phyloP scores from a whole-genome alignment of 192 early-diverging fungal species.

The Lunasporangiospora selenospora region DNA sequence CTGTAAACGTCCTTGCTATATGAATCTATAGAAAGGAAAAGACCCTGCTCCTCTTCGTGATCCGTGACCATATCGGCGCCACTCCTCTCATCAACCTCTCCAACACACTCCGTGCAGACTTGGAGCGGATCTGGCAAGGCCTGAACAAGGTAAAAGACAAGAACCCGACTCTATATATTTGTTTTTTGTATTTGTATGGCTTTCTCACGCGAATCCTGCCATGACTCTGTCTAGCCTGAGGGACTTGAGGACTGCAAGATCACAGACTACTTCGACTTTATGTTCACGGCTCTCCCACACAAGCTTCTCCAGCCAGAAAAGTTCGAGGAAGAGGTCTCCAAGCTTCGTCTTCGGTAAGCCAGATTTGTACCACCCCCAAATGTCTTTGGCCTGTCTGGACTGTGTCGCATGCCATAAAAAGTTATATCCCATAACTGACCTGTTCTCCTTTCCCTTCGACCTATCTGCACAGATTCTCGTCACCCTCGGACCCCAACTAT shows the following conservation, averaged over 20 bases:
- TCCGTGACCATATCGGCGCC: constrained; percentile 91
- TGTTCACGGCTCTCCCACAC: constrained; percentile 90
- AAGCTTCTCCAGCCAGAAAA: constrained; percentile 84
- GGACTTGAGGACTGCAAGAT: constrained; percentile 79
- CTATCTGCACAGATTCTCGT: constrained; percentile 63
- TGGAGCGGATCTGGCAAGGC: constrained; percentile 92
- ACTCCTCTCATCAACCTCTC: constrained; percentile 86
- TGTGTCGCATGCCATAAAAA: no score
- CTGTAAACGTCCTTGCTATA: not conserved
- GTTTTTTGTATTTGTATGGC: not conserved
- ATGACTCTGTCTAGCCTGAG: constrained; percentile 74
- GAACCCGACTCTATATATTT: not conserved
- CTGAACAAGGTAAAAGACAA: constrained; percentile 72
- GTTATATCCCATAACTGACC: not conserved
- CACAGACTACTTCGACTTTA: constrained; percentile 91
- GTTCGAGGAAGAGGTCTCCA: constrained; percentile 75
- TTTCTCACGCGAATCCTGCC: no score
- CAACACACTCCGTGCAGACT: constrained; percentile 78
- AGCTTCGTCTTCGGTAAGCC: constrained; percentile 69
- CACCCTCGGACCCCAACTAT: constrained; percentile 71
- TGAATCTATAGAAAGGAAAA: constrained; percentile 70
- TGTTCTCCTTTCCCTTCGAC: not conserved
- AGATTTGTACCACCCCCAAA: no score
- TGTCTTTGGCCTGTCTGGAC: no score
- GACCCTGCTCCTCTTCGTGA: constrained; percentile 94